A percentile compares a stretch with the other conserved stretches of the same genome.
These are phyloP conservation scores for Flaveria brownii DNA, from an alignment of 129 eudicot genomes.

Conservation along the genomic window DNA sequence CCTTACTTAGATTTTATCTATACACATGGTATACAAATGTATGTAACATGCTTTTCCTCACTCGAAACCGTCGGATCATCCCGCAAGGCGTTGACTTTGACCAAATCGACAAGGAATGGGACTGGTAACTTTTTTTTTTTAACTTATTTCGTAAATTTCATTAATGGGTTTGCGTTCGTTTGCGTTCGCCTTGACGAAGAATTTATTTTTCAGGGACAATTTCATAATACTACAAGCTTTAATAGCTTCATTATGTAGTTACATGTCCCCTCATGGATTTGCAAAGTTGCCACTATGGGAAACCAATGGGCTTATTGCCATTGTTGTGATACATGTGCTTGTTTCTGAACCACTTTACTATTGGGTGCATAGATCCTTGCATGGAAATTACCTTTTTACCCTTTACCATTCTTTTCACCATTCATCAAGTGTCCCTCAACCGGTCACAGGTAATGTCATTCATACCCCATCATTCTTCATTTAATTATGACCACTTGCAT, in stretches of 20 bases:
- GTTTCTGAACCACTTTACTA: conserved; percentile 89
- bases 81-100: conserved; percentile 65
- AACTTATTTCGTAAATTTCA: neutral
- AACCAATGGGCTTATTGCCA: conserved; percentile 51
- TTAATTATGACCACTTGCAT: conserved; percentile 29
- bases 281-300: conserved; percentile 49
- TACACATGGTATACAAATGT: conserved; percentile 53
- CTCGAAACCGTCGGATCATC: conserved; percentile 60
- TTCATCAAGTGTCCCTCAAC: conserved; percentile 74
- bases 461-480: conserved; percentile 28
- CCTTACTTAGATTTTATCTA: conserved; percentile 48
- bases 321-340: conserved; percentile 51
- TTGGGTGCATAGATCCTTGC: conserved; percentile 59
- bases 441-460: conserved; percentile 67
- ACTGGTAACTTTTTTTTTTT: conserved; percentile 54
- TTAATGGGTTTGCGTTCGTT: conserved; percentile 4
- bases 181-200: neutral
- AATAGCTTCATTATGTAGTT: conserved; percentile 45
- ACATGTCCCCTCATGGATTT: conserved; percentile 37
- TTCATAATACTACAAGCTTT: conserved; percentile 66
- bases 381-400: conserved; percentile 53
- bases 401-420: conserved; percentile 82
- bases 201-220: conserved; percentile 67
- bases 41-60: conserved; percentile 73
- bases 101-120: conserved; percentile 77